Evolutionary conservation across 2,329 filamentous ascomycete species (phyloP), one percentile per base, ranked within the genome.

Genomic region (Leptographium lundbergii): DNA sequence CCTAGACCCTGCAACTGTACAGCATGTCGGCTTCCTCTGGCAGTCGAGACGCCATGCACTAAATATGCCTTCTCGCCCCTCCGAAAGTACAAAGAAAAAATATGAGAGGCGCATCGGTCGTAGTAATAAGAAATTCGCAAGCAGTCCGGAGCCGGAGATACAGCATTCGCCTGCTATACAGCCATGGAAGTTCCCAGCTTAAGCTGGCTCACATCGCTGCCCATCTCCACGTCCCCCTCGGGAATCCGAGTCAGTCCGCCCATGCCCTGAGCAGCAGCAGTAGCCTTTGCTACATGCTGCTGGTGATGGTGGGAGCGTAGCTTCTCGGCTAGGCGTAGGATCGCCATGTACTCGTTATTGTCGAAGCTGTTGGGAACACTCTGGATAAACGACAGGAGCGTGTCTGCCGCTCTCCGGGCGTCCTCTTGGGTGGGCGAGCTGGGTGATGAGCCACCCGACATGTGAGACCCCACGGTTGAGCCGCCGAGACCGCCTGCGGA

Each of bases 281-380:
- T 39, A 57, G 64, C 64, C 68, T 72, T 61, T 61, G 68, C 32
- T 58, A 61, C 4, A 59, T 60, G 67, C 62, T 56, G 62, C 62
- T 51, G 60, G 27, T 59, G 61, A 6, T 56, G 58, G 45, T 60
- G 82, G 42, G 95, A 75, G 61, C 88, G 84, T 34, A 96, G 78
- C 72, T 92, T 95, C 71, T 95, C 88, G 69, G 91, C 92, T 63
- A 96, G 74, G 69, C 90, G 89, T 22, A 89, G 79, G 54, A 96
- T 84, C 3, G 84, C 82, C 63, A 88, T 71, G 69, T 87, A 91
- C 63, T 96, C 91, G 66, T 82, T 81, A 54, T 89, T 81, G 67
- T 94, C 88, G 36, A 90, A 81, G 1, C 84, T 86, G 25, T 71
- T 75, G 0, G 77, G 73, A 64, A 87, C 81, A 61, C 85, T 84